Evolutionary conservation across 2,329 filamentous ascomycete species (phyloP), one percentile per base, ranked within the genome.

Genomic region (Xylaria multiplex): DNA sequence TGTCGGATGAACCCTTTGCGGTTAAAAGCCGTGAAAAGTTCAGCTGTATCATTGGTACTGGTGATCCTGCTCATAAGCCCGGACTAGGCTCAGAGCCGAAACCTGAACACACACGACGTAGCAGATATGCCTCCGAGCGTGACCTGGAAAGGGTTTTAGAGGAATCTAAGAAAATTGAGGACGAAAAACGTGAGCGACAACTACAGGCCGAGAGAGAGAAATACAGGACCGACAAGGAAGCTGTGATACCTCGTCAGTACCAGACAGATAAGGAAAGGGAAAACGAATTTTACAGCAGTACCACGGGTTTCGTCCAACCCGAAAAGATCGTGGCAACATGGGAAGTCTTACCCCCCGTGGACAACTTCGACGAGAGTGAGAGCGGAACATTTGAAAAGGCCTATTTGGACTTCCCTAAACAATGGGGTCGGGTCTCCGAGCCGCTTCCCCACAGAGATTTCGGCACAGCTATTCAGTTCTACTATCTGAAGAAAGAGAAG

Each of bases 381-480:
- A 84, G 87, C 43, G 84, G 86, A 50, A 82, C 86, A 32, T 93
- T 96, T 75, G 90, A 93, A 71, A 89, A 90, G 71, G 85, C 88
- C 11, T 95, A 93, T 73, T 83, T 92, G 57, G 90, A 93, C 67
- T 87, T 86, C 64, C 91, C 91, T 0, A 96, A 96, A 82, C 91
- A 93, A 74, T 96, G 91, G 91, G 91, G 91, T 63, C 89, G 88
- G 72, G 89, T 96, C 64, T 90, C 92, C 5, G 88, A 91, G 65
- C 84, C 84, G 27, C 80, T 95, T 6, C 85, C 86, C 0, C 83
- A 85, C 35, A 88, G 92, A 27, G 89, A 91, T 72, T 93, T 93
- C 78, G 90, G 91, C 70, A 87, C 91, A 53, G 93, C 91, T 77
- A 96, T 96, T 71, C 90, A 93, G 75, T 93, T 94, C 77, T 96